These are phyloP conservation scores for Mycena latifolia DNA, from an alignment of 768 basidiomycete species.

Conservation along the genomic window DNA sequence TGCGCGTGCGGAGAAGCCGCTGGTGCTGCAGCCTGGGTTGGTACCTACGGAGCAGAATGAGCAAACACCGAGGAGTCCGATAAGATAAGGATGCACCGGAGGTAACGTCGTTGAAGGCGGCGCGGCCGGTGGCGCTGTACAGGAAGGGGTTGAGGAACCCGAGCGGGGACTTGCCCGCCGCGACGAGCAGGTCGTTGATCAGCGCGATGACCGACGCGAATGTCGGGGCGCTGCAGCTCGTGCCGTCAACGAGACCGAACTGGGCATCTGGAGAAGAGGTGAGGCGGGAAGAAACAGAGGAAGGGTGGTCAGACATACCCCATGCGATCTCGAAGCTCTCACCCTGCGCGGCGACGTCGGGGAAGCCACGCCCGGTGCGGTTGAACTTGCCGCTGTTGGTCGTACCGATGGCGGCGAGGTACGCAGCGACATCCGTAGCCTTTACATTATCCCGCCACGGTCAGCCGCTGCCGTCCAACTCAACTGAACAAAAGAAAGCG, in stretches of 20 bases:
- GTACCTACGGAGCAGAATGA: too few species aligned
- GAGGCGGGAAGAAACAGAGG: too few species aligned
- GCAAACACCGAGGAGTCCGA: too few species aligned
- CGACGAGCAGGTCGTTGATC: constrained; percentile 55
- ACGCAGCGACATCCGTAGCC: constrained; percentile 25
- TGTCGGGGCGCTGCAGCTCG: constrained; percentile 55
- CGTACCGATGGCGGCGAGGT: constrained; percentile 23
- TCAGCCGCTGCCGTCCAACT: too few species aligned
- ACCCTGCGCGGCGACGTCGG: constrained; percentile 61
- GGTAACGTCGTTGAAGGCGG: constrained; percentile 54
- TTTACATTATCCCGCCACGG: too few species aligned
- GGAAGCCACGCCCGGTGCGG: constrained; percentile 37
- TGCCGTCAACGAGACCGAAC: constrained; percentile 48
- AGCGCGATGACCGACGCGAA: constrained; percentile 58
- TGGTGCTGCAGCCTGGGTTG: too few species aligned
- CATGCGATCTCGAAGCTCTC: constrained; percentile 40
- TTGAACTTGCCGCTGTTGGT: constrained; percentile 42
- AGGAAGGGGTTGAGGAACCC: constrained; percentile 45
- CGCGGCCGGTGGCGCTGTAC: constrained; percentile 48
- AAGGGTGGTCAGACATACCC: constrained; percentile 1
- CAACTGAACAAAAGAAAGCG: too few species aligned
- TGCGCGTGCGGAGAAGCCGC: constrained; percentile 16
- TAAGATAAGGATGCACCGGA: too few species aligned
- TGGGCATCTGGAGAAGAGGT: too few species aligned
- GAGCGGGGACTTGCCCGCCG: constrained; percentile 43